A percentile compares a stretch with the other conserved stretches of the same genome.
Evolutionary conservation across 2,329 filamentous ascomycete species (phyloP).

Genomic region (Phialemoniopsis sp.): DNA sequence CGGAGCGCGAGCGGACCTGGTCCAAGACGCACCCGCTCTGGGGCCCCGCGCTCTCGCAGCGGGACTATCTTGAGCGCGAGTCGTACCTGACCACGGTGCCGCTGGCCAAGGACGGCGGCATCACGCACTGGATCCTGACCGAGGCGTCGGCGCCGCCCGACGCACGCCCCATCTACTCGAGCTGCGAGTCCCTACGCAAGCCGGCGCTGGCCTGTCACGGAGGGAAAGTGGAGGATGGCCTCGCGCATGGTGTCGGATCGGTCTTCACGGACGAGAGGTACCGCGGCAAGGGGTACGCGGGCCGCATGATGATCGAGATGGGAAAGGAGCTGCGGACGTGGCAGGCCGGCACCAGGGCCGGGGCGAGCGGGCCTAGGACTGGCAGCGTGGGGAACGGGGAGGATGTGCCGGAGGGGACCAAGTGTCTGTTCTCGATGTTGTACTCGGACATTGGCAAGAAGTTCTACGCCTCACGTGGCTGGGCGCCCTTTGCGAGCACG

Average conservation of each 20-base stretch:
- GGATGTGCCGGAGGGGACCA: conserved; percentile 21
- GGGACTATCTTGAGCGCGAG: conserved; percentile 58
- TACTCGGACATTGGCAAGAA: conserved; percentile 83
- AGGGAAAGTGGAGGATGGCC: conserved; percentile 46
- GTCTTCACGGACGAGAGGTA: conserved; percentile 70
- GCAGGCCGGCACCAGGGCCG: conserved; percentile 18
- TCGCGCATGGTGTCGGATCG: conserved; percentile 71
- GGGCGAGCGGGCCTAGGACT: no score
- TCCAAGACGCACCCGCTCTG: conserved; percentile 51
- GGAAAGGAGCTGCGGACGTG: conserved; percentile 34
- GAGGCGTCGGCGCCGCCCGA: conserved; percentile 30
- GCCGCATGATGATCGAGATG: conserved; percentile 68
- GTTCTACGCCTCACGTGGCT: conserved; percentile 76
- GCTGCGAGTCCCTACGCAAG: conserved; percentile 62
- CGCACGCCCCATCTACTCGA: conserved; percentile 52
- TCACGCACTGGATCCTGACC: conserved; percentile 63
- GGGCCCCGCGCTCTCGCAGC: conserved; percentile 49
- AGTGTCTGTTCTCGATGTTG: conserved; percentile 67
- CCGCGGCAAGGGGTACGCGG: conserved; percentile 72
- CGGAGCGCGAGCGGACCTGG: conserved; percentile 53
- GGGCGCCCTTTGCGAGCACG: conserved; percentile 68
- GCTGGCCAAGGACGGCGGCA: conserved; percentile 52
- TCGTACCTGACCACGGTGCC: conserved; percentile 51
- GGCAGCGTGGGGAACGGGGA: conserved; percentile 12
- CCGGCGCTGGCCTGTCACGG: conserved; percentile 31